Conservation (phyloP, 192 early-diverging fungal species). For the Mortierella alpina region DNA sequence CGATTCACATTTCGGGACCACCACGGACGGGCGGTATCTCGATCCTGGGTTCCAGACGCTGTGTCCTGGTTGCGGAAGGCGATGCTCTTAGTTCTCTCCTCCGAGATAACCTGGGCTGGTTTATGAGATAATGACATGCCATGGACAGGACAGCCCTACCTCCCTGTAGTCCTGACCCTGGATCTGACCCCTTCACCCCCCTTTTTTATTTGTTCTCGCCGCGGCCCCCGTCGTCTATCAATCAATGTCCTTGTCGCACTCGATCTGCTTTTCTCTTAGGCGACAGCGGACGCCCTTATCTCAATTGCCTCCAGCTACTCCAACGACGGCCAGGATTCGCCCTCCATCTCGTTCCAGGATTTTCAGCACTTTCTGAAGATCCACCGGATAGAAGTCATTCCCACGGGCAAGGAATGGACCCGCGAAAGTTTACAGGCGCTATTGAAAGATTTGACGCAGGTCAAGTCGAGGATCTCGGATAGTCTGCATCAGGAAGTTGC, state of each 20-base stretch:
- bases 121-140: too few relatives aligned
- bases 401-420: constrained; percentile 40
- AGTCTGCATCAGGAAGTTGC: constrained; percentile 33
- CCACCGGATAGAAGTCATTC: constrained; percentile 53
- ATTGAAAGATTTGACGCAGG: constrained; percentile 39
- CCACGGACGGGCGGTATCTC: too few relatives aligned
- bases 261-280: constrained; percentile 7
- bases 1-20: too few relatives aligned
- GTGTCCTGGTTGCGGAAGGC: neutral
- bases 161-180: neutral
- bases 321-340: constrained; percentile 34
- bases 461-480: constrained; percentile 31
- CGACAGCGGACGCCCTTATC: constrained; percentile 41
- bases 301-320: constrained; percentile 43
- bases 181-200: neutral
- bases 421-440: constrained; percentile 37
- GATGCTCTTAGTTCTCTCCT: neutral
- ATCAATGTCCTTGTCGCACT: neutral
- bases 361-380: constrained; percentile 52
- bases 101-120: neutral
- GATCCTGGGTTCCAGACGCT: too few relatives aligned
- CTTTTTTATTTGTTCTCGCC: neutral
- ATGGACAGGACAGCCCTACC: too few relatives aligned
- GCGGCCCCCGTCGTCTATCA: constrained; percentile 4
- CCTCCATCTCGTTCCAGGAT: constrained; percentile 51